Evolutionary conservation across 768 basidiomycete species (phyloP), one percentile per base, ranked within the genome.

Genomic region (Coprinopsis sp.): DNA sequence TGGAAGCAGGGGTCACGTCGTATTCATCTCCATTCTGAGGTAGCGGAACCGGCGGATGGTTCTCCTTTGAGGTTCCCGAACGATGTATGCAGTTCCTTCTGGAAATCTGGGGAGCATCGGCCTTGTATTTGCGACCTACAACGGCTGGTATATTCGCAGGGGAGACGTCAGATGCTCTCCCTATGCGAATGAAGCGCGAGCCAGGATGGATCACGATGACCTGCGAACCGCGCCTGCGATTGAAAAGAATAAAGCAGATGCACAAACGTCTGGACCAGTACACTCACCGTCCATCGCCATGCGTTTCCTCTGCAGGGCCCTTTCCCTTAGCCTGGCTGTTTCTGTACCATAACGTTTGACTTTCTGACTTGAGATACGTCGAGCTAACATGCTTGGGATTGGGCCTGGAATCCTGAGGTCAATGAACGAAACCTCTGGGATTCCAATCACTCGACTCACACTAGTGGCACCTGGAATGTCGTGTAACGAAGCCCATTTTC

Each of bases 401-500:
- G 25, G 81, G 75, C 47, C 86, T 90, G 56, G 10, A 42, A 22
- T 25, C 7, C 23, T 21, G 11, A 21, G 36, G 36, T 51, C 14
- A 55, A 40, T 33, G 37, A 42, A 33, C 12, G 19, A 47, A 22
- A 27, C 16, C 14, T 46, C 43, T 29, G 22, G 36, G 37, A 22
- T 43, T 8, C 12, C 1, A 41, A 34, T 28, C 13, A 44, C 19
- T 10, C 13, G 10, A 67, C 76, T 51, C 58, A 88, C 84, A 81
- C 76, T 50, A 87, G 64, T 23, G 90, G 91, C 8, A 91, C 88
- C 64, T 81, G 73, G 64, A 92, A 92, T 12, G 77, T 71, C 3
- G 91, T 91, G 64, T 84, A 91, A 37, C 81, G 78, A 72, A 92
- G 72, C 13, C 88, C 87, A 46, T 80, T 82, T 55, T 91, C 89